A percentile compares a stretch with the other conserved stretches of the same genome.
phyloP scores from a whole-genome alignment of 2,329 filamentous ascomycete species.

The Aschersonia sp. region DNA sequence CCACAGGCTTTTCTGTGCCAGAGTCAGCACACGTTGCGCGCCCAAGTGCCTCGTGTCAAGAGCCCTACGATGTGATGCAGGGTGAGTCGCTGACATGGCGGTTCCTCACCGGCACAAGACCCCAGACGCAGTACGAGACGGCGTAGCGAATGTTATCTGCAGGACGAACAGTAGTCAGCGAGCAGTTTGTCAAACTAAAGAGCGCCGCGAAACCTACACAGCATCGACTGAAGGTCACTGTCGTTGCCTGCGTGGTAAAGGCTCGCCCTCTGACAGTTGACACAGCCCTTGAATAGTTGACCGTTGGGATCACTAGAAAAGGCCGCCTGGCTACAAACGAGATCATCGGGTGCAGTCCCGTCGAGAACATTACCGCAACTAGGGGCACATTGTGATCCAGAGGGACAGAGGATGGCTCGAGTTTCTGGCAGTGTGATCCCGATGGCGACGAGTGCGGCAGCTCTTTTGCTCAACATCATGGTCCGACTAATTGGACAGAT shows the following conservation, averaged over 20 bases:
- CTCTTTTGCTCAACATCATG: not conserved
- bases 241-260: slow-evolving; percentile 25
- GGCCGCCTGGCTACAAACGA: slow-evolving; percentile 29
- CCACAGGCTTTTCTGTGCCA: slow-evolving; percentile 34
- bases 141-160: slow-evolving; percentile 45
- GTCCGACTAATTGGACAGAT: too few relatives aligned
- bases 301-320: slow-evolving; percentile 25
- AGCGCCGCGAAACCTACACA: slow-evolving; percentile 32
- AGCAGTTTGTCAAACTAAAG: not conserved
- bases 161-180: not conserved
- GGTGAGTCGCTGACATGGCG: slow-evolving; percentile 24
- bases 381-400: slow-evolving; percentile 32
- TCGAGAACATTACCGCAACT: slow-evolving; percentile 39
- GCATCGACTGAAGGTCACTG: slow-evolving; percentile 36
- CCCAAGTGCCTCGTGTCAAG: not conserved
- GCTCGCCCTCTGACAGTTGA: slow-evolving; percentile 37
- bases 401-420: slow-evolving; percentile 25
- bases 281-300: slow-evolving; percentile 34
- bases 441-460: not conserved
- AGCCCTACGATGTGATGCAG: slow-evolving; percentile 34
- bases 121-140: slow-evolving; percentile 39
- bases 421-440: slow-evolving; percentile 7
- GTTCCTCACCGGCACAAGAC: slow-evolving; percentile 23
- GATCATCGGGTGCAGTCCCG: slow-evolving; percentile 27
- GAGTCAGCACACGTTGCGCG: slow-evolving; percentile 10